A percentile compares a stretch with the other conserved stretches of the same genome.
Conservation (phyloP, 179 eudicot species). For the Nepenthes alata region DNA sequence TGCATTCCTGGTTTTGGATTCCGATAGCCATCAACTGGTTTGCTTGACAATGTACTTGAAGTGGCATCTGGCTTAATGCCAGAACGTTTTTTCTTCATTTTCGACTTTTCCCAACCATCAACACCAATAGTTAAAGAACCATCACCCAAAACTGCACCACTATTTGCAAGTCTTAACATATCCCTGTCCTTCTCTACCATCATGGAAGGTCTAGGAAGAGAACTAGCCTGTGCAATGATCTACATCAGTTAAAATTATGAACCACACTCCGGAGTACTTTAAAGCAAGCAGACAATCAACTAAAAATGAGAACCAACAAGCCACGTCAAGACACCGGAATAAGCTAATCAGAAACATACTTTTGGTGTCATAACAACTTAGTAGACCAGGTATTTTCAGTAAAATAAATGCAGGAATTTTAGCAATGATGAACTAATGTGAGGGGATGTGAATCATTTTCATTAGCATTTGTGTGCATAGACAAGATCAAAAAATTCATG, state of each 20-base stretch:
- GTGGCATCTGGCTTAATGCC: slow-evolving; percentile 49
- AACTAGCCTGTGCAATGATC: slow-evolving; percentile 31
- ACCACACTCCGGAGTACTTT: neutral
- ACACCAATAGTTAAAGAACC: slow-evolving; percentile 28
- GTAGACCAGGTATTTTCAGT: neutral
- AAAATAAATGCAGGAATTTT: neutral
- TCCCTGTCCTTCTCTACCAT: slow-evolving; percentile 44
- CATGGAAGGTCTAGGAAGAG: slow-evolving; percentile 38
- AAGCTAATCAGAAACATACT: neutral
- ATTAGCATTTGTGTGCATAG: too few relatives aligned
- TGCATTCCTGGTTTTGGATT: slow-evolving; percentile 50
- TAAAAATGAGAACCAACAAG: neutral
- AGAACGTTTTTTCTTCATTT: slow-evolving; percentile 59
- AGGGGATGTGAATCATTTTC: too few relatives aligned
- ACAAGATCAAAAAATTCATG: too few relatives aligned
- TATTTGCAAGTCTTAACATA: slow-evolving; percentile 25
- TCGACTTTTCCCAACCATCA: slow-evolving; percentile 62
- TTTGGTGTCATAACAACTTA: neutral
- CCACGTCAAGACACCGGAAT: too few relatives aligned
- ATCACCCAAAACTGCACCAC: slow-evolving; percentile 28
- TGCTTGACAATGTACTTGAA: slow-evolving; percentile 22
- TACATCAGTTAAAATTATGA: slow-evolving; percentile 7
- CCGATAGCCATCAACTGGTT: slow-evolving; percentile 37
- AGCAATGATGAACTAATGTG: neutral
- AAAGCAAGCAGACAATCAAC: neutral